phyloP scores from a whole-genome alignment of 495 filamentous ascomycete species.

The Jackrogersella multiformis region DNA sequence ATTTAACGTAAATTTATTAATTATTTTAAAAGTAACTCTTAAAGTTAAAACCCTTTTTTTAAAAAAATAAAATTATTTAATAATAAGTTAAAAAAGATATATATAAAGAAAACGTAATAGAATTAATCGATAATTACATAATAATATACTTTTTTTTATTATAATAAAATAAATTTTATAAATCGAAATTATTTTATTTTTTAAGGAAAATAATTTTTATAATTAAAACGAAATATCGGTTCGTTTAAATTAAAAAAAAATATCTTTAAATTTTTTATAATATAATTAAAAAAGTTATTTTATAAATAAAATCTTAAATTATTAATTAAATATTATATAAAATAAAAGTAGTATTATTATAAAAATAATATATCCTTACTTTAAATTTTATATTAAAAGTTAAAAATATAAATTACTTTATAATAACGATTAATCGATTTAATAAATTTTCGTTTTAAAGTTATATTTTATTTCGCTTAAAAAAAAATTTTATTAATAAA shows the following conservation, averaged over 20 bases:
- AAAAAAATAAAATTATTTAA: not conserved
- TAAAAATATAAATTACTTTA: not conserved
- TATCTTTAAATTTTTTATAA: too few relatives aligned
- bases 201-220: not conserved
- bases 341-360: not conserved
- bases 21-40: not conserved
- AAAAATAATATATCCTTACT: not conserved
- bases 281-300: not conserved
- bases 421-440: slow-evolving; percentile 2
- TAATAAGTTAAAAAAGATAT: not conserved
- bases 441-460: not conserved
- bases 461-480: not conserved
- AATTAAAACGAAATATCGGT: not conserved
- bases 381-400: not conserved
- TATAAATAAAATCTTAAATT: not conserved
- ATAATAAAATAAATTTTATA: not conserved
- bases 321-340: not conserved
- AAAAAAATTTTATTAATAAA: not conserved
- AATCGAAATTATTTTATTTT: not conserved
- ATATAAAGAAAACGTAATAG: not conserved
- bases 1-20: slow-evolving; percentile 2
- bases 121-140: not conserved
- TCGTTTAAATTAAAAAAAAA: too few relatives aligned
- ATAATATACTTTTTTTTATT: not conserved
- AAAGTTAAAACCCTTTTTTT: slow-evolving; percentile 1